Conservation (phyloP, 805 yeast species). For the Yarrowia hollandica region DNA sequence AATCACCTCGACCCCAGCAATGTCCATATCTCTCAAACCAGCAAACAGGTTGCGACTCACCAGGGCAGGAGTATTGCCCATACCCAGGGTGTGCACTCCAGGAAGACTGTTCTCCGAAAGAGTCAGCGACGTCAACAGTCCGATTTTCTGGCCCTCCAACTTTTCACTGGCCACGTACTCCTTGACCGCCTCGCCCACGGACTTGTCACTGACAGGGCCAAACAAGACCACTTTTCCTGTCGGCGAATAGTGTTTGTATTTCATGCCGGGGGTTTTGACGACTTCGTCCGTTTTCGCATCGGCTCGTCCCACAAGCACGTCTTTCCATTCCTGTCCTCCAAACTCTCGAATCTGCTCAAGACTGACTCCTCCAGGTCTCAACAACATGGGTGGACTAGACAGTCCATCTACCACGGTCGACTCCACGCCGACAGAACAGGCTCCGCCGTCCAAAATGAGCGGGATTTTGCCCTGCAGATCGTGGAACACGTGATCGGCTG, state of each 20-base stretch:
- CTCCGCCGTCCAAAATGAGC: conserved; percentile 84
- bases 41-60: conserved; percentile 77
- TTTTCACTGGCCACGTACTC: not conserved
- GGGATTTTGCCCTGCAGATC: conserved; percentile 84
- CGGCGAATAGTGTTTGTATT: conserved; percentile 93
- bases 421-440: conserved; percentile 86
- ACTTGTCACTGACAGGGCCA: conserved; percentile 47
- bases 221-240: conserved; percentile 76
- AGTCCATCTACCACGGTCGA: conserved; percentile 93
- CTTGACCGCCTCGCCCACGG: not conserved
- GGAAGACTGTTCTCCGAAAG: conserved; percentile 31
- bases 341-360: conserved; percentile 64
- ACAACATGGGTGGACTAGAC: conserved; percentile 75
- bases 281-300: conserved; percentile 55
- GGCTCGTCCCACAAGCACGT: conserved; percentile 58
- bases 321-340: conserved; percentile 71
- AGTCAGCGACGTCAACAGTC: conserved; percentile 17
- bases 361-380: conserved; percentile 93
- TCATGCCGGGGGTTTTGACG: conserved; percentile 97
- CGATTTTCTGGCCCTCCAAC: conserved; percentile 18
- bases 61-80: conserved; percentile 55
- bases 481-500: conserved; percentile 78
- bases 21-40: conserved; percentile 73
- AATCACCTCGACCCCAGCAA: conserved; percentile 60
- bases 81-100: conserved; percentile 29